Evolutionary conservation across 768 basidiomycete species (phyloP).

Genomic region (Leccinellum luteum): DNA sequence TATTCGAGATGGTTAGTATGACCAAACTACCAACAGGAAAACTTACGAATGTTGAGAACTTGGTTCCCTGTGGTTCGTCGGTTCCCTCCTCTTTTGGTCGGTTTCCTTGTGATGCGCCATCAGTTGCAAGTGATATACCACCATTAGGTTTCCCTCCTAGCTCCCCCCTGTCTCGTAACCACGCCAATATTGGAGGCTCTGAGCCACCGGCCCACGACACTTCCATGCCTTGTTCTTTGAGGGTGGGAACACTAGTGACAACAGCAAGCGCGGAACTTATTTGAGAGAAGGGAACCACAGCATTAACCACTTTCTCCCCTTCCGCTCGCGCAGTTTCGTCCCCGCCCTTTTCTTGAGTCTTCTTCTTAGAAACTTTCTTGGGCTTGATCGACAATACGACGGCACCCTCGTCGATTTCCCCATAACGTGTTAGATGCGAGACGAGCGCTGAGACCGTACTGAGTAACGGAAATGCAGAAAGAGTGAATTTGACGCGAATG

Average conservation of each 20-base stretch:
- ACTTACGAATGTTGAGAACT: conserved; percentile 46
- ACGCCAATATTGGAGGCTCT: conserved; percentile 69
- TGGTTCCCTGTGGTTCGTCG: conserved; percentile 14
- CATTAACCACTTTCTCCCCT: conserved; percentile 55
- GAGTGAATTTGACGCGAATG: conserved; percentile 64
- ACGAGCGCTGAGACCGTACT: conserved; percentile 19
- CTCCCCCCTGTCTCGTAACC: conserved; percentile 72
- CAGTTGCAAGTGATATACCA: conserved; percentile 18
- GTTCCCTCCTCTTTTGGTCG: neutral
- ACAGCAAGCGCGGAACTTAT: conserved; percentile 76
- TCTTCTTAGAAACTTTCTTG: conserved; percentile 38
- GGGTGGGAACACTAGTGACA: conserved; percentile 56
- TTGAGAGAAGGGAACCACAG: conserved; percentile 73
- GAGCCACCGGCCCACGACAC: conserved; percentile 68
- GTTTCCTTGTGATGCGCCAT: neutral
- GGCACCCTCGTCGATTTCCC: conserved; percentile 57
- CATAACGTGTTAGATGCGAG: conserved; percentile 56
- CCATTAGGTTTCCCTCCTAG: conserved; percentile 34
- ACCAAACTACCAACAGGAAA: neutral
- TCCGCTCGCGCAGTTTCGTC: conserved; percentile 42
- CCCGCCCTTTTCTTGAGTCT: conserved; percentile 24
- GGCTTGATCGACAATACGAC: conserved; percentile 69
- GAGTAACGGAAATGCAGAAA: conserved; percentile 47
- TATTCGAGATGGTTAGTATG: conserved; percentile 12
- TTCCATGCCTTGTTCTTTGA: conserved; percentile 61